These are phyloP conservation scores for Aspergillus ruber DNA, from an alignment of 2,329 filamentous ascomycete species.

Conservation along the genomic window DNA sequence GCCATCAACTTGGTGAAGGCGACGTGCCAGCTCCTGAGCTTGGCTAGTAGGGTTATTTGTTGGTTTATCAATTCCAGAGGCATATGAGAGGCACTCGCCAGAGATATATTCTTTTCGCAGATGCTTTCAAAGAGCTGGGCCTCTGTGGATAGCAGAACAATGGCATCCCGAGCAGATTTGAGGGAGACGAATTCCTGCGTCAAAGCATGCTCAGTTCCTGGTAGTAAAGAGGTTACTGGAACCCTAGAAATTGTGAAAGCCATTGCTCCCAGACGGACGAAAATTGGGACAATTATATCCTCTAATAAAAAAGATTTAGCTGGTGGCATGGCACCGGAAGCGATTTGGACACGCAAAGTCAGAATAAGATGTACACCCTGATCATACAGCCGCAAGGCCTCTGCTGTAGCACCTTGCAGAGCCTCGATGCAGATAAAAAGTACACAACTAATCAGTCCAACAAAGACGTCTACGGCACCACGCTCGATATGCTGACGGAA, in stretches of 20 bases:
- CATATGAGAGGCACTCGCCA: too few relatives aligned
- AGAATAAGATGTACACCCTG: constrained; percentile 24
- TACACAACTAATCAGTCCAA: constrained; percentile 26
- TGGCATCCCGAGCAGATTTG: too few relatives aligned
- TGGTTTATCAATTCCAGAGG: too few relatives aligned
- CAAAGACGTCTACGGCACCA: not conserved
- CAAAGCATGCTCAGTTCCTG: constrained; percentile 6
- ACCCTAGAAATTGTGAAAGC: constrained; percentile 7
- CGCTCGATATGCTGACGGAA: too few relatives aligned
- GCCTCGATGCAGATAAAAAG: constrained; percentile 31
- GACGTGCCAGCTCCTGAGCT: too few relatives aligned
- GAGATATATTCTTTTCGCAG: too few relatives aligned
- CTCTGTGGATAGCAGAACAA: too few relatives aligned
- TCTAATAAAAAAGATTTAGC: constrained; percentile 12
- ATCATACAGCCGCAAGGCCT: constrained; percentile 22
- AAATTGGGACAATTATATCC: constrained; percentile 22
- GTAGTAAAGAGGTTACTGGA: constrained; percentile 9
- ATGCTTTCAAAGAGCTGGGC: too few relatives aligned
- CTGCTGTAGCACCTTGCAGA: constrained; percentile 18
- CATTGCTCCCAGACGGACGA: constrained; percentile 21
- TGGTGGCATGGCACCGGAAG: constrained; percentile 5
- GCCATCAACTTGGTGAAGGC: too few relatives aligned
- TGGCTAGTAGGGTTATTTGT: too few relatives aligned
- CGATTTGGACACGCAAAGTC: constrained; percentile 10
- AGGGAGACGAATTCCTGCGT: too few relatives aligned